Base-by-base conservation (phyloP, 805 yeast species). In the Candida maltosa region DNA sequence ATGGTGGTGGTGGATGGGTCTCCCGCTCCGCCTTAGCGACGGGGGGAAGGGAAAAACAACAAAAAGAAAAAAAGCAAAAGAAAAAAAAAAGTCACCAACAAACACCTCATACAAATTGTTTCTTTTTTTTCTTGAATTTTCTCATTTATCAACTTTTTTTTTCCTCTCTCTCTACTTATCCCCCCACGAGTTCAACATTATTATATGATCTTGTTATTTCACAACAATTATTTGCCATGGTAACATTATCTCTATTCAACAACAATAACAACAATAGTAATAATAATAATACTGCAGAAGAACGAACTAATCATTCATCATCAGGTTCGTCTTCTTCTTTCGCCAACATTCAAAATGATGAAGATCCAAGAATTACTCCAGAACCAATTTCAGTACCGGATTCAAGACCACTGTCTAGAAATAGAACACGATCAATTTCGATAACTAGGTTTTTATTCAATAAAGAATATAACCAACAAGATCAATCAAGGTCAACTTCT, bases 391-490 rank as follows among this genome's bases (percentile, higher is more conserved):
- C 25, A 22, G 25, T 15, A 7, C 29, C 29, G 7, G 17, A 26
- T 8, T 26, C 29, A 17, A 26, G 38, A 27, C 34, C 38, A 6
- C 38, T n/a, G 7, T 35, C 38, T 4, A 18, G 34, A 22, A 21
- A 15, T 20, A 28, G 37, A 12, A 26, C n/a, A n/a, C 42, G 57
- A 14, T 33, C 46, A 18, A 38, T 62, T 20, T 54, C 63, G 21
- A 32, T 60, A 24, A 38, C 60, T 11, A 44, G 52, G 26, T 51
- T 59, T 23, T 44, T 58, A 17, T 56, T 55, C 37, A 52, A 44
- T 34, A 51, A 52, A 22, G 48, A 52, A n/a, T 39, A 23, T 25
- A 38, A 26, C 11, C 7, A 26, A 8, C 7, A 14, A 8, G 29
- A 7, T 15, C 9, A 11, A 22, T 11, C 11, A 22, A 11, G 12